phyloP scores from a whole-genome alignment of 495 filamentous ascomycete species.

The Xylaria flabelliformis region DNA sequence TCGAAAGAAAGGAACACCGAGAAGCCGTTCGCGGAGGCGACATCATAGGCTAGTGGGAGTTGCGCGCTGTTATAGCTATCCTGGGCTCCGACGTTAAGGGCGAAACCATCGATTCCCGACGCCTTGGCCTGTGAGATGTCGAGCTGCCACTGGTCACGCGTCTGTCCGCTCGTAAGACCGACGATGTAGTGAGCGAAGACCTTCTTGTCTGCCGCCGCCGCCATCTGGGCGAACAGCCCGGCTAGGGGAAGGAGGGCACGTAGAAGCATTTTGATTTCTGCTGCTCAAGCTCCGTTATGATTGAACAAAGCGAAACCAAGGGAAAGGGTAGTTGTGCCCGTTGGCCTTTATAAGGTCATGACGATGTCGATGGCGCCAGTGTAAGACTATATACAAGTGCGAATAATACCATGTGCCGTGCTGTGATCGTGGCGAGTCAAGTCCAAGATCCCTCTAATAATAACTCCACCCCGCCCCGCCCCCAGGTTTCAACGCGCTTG shows the following conservation, averaged over 20 bases:
- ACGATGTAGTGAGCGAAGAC: constrained; percentile 61
- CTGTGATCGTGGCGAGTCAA: constrained; percentile 1
- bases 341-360: neutral
- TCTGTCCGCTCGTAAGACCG: constrained; percentile 52
- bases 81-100: constrained; percentile 66
- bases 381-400: constrained; percentile 8
- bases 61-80: constrained; percentile 59
- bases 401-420: neutral
- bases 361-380: constrained; percentile 8
- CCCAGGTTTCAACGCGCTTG: neutral
- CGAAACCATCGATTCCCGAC: constrained; percentile 75
- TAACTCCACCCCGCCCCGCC: neutral
- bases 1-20: constrained; percentile 76
- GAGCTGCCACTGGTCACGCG: constrained; percentile 58
- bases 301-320: neutral
- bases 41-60: constrained; percentile 60
- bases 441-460: constrained; percentile 2
- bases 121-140: constrained; percentile 67
- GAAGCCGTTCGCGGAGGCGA: constrained; percentile 62
- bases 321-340: neutral
- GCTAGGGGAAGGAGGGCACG: constrained; percentile 28
- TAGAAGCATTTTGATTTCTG: constrained; percentile 26
- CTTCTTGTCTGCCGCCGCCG: constrained; percentile 35
- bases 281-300: neutral
- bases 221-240: constrained; percentile 31